Evolutionary conservation across 1,139 yeast species (phyloP), one percentile per base, ranked within the genome.

Genomic region (Magnusiomyces sp.): DNA sequence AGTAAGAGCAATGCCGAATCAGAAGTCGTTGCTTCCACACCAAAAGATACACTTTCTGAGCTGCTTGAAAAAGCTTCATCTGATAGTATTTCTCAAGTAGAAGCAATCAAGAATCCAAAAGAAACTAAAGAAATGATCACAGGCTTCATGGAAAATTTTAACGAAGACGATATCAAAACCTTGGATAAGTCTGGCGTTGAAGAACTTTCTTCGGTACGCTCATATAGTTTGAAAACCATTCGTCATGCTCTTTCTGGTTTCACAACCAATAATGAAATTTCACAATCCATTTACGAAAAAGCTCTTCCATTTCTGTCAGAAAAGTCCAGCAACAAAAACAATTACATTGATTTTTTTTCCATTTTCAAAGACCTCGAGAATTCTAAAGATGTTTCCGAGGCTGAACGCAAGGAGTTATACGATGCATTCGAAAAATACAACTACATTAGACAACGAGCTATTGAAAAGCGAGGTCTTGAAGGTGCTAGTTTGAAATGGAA

Each of bases 401-500:
- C 76, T 40, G 82, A 85, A 53, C 74, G 73, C 49, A 65, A 58
- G 2, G 67, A 70, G 51, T 88, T 88, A 64, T 84, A 86, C 58
- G 72, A 71, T 31, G 77, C 81, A 0, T 68, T 90, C 50, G 89
- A 87, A 55, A 67, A 72, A 1, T 79, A 83, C 59, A 90, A 92
- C 56, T 77, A 76, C 51, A 79, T 78, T 23, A 79, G 98, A 62
- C 96, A 92, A 64, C 71, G 79, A 50, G 76, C 76, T 45, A 66
- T 92, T 42, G 98, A 92, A 64, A 74, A 80, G 34, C 75, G 84
- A 53, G 94, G 95, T 3, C 74, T 84, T 9, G 92, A 85, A 58
- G 92, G 92, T 2, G 95, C 97, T 0, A 80, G 77, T 55, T 87
- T 82, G 61, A 83, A 85, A 64, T 92, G 97, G 97, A 82, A 79